phyloP scores from a whole-genome alignment of 2,329 filamentous ascomycete species.

The Pseudogymnoascus sp. region DNA sequence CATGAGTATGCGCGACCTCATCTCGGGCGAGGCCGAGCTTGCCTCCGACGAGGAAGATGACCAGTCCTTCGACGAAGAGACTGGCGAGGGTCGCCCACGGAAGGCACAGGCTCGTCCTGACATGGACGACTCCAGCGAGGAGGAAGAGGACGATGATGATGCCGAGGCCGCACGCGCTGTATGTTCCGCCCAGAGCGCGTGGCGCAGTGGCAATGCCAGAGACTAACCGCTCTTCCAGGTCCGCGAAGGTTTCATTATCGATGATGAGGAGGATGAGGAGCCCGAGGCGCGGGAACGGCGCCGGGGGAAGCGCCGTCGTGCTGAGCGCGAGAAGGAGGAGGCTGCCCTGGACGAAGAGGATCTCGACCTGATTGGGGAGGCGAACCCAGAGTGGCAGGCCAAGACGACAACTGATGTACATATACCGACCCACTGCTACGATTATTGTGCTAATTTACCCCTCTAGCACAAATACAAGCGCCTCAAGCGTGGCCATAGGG shows the following conservation, averaged over 20 bases:
- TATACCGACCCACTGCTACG: background rate
- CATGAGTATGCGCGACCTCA: slow-evolving; percentile 69
- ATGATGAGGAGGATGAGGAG: slow-evolving; percentile 73
- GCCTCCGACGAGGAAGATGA: slow-evolving; percentile 79
- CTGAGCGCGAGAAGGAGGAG: slow-evolving; percentile 76
- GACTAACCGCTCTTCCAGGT: slow-evolving; percentile 45
- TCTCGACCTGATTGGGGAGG: slow-evolving; percentile 85
- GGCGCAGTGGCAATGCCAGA: slow-evolving; percentile 16
- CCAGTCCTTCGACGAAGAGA: slow-evolving; percentile 72
- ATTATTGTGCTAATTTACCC: slow-evolving; percentile 18
- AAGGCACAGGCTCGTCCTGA: slow-evolving; percentile 34
- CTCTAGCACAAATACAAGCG: slow-evolving; percentile 84
- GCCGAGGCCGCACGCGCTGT: slow-evolving; percentile 75
- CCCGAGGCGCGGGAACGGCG: slow-evolving; percentile 46
- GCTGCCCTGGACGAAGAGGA: slow-evolving; percentile 88
- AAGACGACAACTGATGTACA: slow-evolving; percentile 62
- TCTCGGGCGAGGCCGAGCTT: slow-evolving; percentile 78
- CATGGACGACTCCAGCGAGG: slow-evolving; percentile 80
- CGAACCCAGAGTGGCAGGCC: slow-evolving; percentile 61
- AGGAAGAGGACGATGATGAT: slow-evolving; percentile 88
- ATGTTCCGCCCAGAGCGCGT: slow-evolving; percentile 23
- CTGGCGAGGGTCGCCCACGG: slow-evolving; percentile 47
- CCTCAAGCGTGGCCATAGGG: slow-evolving; percentile 82
- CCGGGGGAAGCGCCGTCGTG: slow-evolving; percentile 66
- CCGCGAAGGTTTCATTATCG: slow-evolving; percentile 91